Evolutionary conservation across 2,329 filamentous ascomycete species (phyloP), one percentile per base, ranked within the genome.

Genomic region (Capronia epimyces): DNA sequence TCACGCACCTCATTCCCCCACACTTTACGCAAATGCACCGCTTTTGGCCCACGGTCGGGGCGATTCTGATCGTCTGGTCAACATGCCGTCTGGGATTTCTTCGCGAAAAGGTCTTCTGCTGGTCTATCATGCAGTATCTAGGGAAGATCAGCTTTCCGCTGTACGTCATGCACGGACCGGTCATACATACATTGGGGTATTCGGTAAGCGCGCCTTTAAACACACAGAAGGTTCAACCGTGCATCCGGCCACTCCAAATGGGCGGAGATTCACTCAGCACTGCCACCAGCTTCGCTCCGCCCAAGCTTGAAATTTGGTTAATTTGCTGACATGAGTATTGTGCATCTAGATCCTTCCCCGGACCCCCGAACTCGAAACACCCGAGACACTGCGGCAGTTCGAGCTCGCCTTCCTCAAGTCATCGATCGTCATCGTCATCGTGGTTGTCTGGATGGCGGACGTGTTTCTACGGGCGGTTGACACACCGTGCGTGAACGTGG

Each of bases 381-480:
- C 49, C 2, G 70, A 70, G 13, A 48, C 34, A 20, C 49, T 57
- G 49, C 55, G 52, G 5, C 66, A 68, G 52, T 71, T 70, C 50
- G 67, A 68, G 41, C 45, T 67, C 13, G 70, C 68, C 1, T 70
- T 70, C 43, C 47, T 69, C 5, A 62, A 71, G 24, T 68, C 68
- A 15, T 71, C 69, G 63, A 29, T 63, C 24, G 63, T 71, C 32
- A 70, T 69, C 49, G 57, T 72, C 2, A 61, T 67, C 2, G 49
- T 70, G 15, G 64, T 76, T 1, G 69, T 82, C 4, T 82, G 79
- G 74, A 68, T 72, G 1, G 75, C 76, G 1, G 80, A 83, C 63
- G 45, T 83, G 2, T 82, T 82, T 60, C 81, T 78, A 75, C 71
- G 79, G 20, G 65, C 65, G 1, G 71, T 83, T 5, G 81, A 83